Base-by-base conservation (phyloP, 202 grass and related monocot species). In the Sporobolus alterniflorus region DNA sequence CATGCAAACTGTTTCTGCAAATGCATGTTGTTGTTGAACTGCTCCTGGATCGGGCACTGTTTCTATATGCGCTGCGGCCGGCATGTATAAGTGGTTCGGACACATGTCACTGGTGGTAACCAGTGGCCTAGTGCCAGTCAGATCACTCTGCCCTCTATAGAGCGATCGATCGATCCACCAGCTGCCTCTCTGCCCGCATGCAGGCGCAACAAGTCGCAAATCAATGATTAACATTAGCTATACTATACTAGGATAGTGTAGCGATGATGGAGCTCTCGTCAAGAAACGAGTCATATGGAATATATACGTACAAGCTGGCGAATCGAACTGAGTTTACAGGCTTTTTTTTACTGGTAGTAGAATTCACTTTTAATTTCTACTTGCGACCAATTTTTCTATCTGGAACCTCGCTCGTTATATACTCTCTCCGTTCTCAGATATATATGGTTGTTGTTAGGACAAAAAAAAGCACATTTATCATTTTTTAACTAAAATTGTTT, bases 11-110 rank as follows among this genome's bases (percentile, higher is more conserved):
- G 80, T 50, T 52, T 62, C 32, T 63, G 17, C 13, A 14, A 52
- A 43, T 80, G n/a, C n/a, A n/a, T n/a, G n/a, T n/a, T n/a, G 49
- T 74, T 52, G 29, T 68, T 75, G 71, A 76, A 42, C 81, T 76
- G 72, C 29, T 83, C 64, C 61, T 83, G 81, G 43, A 55, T 20
- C 82, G 30, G 20, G 26, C 39, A 76, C 72, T 76, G 62, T 52
- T 57, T 18, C 36, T 39, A 39, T 20, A 69, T 69, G 21, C 4
- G 77, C 64, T 39, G 36, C 36, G 14, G 36, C 49, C 62, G 62
- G 36, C 73, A 75, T 10, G 11, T 67, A 15, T 64, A 34, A 63
- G 72, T 68, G 72, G 73, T 76, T 75, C 72, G 73, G 82, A 67
- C 60, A 55, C 25, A 52, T 44, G 8, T 8, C 66, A 64, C 71